Evolutionary conservation across 148 eudicot species (phyloP).

Genomic region (Polygonum maritimum): DNA sequence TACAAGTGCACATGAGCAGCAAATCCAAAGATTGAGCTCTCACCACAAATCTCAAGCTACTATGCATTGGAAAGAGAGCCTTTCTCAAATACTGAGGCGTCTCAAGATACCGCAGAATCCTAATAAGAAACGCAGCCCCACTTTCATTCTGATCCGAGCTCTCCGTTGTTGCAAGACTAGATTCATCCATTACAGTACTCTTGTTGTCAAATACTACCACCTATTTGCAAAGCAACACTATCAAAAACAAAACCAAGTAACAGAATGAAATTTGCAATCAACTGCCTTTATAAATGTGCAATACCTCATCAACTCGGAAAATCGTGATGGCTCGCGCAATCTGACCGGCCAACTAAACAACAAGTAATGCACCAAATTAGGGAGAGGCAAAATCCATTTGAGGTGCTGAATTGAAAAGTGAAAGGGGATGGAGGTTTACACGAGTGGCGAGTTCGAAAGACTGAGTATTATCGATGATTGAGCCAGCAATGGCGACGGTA

Average conservation of each 20-base stretch:
- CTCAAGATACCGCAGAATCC: conserved; percentile 78
- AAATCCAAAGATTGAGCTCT: conserved; percentile 13
- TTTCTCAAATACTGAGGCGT: conserved; percentile 91
- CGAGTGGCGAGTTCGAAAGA: conserved; percentile 91
- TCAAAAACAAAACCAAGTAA: not conserved
- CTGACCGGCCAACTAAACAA: conserved; percentile 79
- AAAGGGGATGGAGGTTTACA: conserved; percentile 27
- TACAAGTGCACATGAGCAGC: not conserved
- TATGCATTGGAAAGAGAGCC: conserved; percentile 57
- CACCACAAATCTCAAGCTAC: conserved; percentile 82
- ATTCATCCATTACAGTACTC: conserved; percentile 30
- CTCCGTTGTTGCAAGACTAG: conserved; percentile 22
- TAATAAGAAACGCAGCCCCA: conserved; percentile 72
- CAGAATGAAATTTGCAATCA: not conserved
- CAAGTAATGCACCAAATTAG: not conserved
- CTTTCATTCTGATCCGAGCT: conserved; percentile 51
- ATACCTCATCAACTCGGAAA: conserved; percentile 84
- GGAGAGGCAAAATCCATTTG: not conserved
- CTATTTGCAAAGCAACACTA: conserved; percentile 22
- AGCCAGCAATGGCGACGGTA: conserved; percentile 67
- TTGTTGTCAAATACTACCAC: conserved; percentile 77
- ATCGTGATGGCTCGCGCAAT: conserved; percentile 97
- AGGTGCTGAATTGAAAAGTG: not conserved
- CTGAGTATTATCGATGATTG: conserved; percentile 82
- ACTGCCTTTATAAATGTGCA: not conserved